Evolutionary conservation across 1,284 basidiomycete species (phyloP).

Genomic region (Porodaedalea pini): DNA sequence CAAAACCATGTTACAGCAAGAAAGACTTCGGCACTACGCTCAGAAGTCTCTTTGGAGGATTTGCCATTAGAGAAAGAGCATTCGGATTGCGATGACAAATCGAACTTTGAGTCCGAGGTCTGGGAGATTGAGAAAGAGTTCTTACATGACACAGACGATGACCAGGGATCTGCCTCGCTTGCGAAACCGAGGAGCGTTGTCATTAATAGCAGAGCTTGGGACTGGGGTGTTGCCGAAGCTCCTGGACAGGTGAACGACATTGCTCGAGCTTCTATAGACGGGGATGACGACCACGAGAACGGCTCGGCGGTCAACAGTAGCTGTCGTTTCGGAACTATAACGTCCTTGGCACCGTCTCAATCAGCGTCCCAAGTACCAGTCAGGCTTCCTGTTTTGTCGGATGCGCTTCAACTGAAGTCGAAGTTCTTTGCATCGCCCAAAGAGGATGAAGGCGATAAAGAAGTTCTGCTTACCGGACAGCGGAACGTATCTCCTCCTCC

Average conservation of each 20-base stretch:
- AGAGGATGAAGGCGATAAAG: background rate
- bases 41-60: background rate
- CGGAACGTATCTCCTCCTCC: background rate
- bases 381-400: background rate
- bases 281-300: background rate
- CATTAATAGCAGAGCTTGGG: conserved; percentile 25
- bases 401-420: conserved; percentile 15
- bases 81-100: background rate
- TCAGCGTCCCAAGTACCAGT: conserved; percentile 45
- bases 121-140: conserved; percentile 64
- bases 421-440: conserved; percentile 25
- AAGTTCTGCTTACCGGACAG: background rate
- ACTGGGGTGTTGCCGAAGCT: conserved; percentile 23
- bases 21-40: background rate
- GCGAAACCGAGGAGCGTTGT: conserved; percentile 26
- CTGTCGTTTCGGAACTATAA: background rate
- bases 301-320: background rate
- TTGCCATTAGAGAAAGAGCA: too few relatives aligned
- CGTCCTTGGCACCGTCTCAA: conserved; percentile 48
- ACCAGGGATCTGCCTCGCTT: conserved; percentile 15
- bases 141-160: conserved; percentile 24
- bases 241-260: background rate
- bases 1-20: background rate
- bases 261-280: background rate
- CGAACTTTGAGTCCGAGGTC: conserved; percentile 42